Conservation (phyloP, 495 filamentous ascomycete species). For the Amphirosellinia nigrospora region DNA sequence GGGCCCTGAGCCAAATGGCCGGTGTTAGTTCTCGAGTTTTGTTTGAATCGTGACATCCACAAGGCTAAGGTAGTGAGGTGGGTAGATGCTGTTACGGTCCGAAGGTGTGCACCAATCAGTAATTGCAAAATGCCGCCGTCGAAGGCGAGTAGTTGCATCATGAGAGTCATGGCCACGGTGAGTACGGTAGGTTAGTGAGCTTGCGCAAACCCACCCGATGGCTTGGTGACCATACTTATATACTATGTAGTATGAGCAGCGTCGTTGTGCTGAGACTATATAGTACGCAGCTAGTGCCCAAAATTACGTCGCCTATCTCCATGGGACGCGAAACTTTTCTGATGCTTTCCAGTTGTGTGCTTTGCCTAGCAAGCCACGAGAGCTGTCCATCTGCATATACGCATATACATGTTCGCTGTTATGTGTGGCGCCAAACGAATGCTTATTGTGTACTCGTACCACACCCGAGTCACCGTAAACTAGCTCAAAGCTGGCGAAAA, state of each 20-base stretch:
- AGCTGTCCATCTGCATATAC: not conserved
- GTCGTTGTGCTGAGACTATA: not conserved
- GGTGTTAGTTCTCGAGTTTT: slow-evolving; percentile 1
- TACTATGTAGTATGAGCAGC: too few species aligned
- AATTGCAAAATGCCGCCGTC: not conserved
- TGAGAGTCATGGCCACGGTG: slow-evolving; percentile 1
- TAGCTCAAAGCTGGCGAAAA: too few species aligned
- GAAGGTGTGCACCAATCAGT: not conserved
- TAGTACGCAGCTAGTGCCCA: not conserved
- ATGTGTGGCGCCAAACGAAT: not conserved
- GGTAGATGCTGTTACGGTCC: not conserved
- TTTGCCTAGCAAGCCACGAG: not conserved
- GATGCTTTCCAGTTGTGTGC: not conserved
- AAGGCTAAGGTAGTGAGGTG: not conserved
- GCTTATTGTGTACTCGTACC: too few species aligned
- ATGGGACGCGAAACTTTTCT: not conserved
- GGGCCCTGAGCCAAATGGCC: slow-evolving; percentile 7
- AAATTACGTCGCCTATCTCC: not conserved
- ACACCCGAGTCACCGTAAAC: too few species aligned
- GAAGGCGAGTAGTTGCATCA: not conserved
- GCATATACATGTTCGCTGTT: not conserved
- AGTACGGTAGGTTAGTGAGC: too few species aligned
- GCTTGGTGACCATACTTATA: not conserved
- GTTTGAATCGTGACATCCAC: too few species aligned
- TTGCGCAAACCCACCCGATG: not conserved